phyloP scores from a whole-genome alignment of 2,329 filamentous ascomycete species.

The Diaporthe ampelina region DNA sequence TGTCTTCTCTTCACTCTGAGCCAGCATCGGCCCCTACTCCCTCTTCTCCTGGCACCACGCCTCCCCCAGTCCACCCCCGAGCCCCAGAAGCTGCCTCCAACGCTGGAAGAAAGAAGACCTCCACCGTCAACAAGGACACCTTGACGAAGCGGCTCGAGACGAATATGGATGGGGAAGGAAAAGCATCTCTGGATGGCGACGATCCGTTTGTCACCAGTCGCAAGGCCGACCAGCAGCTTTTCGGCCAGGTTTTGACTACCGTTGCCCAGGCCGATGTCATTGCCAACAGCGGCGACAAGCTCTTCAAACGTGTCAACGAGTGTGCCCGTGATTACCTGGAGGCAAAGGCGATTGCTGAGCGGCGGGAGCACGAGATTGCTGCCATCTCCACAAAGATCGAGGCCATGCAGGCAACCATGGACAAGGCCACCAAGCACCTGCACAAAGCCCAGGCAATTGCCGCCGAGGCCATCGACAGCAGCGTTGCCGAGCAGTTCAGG shows the following conservation, averaged over 20 bases:
- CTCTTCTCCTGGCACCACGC: background rate
- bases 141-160: background rate
- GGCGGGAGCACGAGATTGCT: constrained; percentile 28
- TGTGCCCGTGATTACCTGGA: constrained; percentile 1
- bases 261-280: constrained; percentile 22
- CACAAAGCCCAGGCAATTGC: constrained; percentile 4
- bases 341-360: constrained; percentile 15
- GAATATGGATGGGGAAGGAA: background rate
- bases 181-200: background rate
- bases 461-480: constrained; percentile 4
- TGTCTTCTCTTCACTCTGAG: background rate
- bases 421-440: constrained; percentile 1
- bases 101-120: background rate
- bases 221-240: constrained; percentile 3
- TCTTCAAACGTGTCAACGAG: constrained; percentile 17
- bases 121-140: background rate
- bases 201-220: background rate
- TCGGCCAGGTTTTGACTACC: background rate
- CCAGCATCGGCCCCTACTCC: background rate
- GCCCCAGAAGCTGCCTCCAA: background rate
- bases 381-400: constrained; percentile 14
- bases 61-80: background rate
- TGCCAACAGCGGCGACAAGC: background rate
- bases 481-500: constrained; percentile 10
- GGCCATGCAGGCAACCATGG: background rate